Base-by-base conservation (phyloP, 306 rosid species). In the Astragalus membranaceus region DNA sequence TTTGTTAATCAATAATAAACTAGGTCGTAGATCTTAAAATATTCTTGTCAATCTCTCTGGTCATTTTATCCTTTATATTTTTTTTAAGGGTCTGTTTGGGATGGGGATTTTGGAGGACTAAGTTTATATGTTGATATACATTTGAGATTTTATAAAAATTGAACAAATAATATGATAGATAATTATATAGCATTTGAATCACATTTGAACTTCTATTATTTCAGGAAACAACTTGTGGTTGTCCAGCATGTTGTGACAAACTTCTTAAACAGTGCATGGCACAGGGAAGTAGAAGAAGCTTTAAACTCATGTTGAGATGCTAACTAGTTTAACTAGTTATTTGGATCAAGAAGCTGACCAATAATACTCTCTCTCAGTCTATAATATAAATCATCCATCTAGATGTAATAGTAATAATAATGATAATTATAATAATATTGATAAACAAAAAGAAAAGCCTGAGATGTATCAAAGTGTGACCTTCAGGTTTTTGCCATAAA, bases 151-250 rank as follows among this genome's bases (percentile, higher is more conserved):
- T 26, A 26, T 1, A 3, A 1, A 26, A 26, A 26, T 26, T 26
- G 30, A 26, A 26, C 3, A 26, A 26, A 26, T 26, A 26, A 26
- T 0, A 26, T 26, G 30, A 26, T 26, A 23, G 26, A 23, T 23
- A 23, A 23, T 23, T 2, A 23, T 23, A 23, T 23, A 26, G 4
- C 3, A 26, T 26, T 26, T 26, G 3, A 26, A 26, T 26, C 30
- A 55, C 43, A 13, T 47, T 70, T 63, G 26, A 16, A 8, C 64
- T 42, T 70, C 53, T 7, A 49, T n/a, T 67, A 52, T 57, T 62
- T 10, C 79, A 76, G 81, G 64, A 30, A 52, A 51, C 35, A 60
- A 39, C 64, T 36, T 15, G 75, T 54, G 14, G 11, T 20, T 70
- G 37, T 61, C 56, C 51, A 43, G 54, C 58, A 37, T 67, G 78